Base-by-base conservation (phyloP, 176 grass and related monocot genomes). In the Oryza longistaminata region DNA sequence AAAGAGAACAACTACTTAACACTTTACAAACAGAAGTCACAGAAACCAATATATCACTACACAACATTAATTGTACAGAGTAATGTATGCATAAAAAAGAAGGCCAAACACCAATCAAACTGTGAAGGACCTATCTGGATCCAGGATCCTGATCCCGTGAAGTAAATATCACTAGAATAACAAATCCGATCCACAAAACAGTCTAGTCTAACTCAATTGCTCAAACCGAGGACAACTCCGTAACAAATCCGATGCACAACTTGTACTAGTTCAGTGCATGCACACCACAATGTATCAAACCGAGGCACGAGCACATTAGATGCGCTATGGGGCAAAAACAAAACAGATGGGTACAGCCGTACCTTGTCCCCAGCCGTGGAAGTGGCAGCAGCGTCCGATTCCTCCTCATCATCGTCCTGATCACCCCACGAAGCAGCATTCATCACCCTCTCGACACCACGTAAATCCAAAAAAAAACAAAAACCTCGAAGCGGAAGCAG, bases 391-490 rank as follows among this genome's bases (percentile, higher is more conserved):
- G 49, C 69, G 1, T 24, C 70, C 19, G 81, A 75, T 70, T 83
- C 85, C 52, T 80, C 74, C 66, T 81, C 19, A 11, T 87, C 82
- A 24, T 88, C 79, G 39, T 83, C 88, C 88, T 90, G 85, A 31
- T 52, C 61, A 24, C 8, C 26, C 24, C 9, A 5, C 2, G 71
- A 78, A 44, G 60, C 35, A 48, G 21, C 52, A 8, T 26, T 29
- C 34, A 24, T 68, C 14, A 11, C 26, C n/a, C 15, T 31, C 14
- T 43, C 5, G 31, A 27, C 15, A 45, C 40, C 78, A 55, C 73
- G 66, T 4, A 31, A 77, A 77, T 17, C 31, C 15, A 76, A n/a
- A n/a, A n/a, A n/a, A n/a, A n/a, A n/a, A n/a, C 72, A 73, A 70
- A 40, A 70, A 40, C 19, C 7, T 61, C 75, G 1, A 85, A 52